phyloP scores from a whole-genome alignment of 2,329 filamentous ascomycete species.

The Pseudogymnoascus sp. region DNA sequence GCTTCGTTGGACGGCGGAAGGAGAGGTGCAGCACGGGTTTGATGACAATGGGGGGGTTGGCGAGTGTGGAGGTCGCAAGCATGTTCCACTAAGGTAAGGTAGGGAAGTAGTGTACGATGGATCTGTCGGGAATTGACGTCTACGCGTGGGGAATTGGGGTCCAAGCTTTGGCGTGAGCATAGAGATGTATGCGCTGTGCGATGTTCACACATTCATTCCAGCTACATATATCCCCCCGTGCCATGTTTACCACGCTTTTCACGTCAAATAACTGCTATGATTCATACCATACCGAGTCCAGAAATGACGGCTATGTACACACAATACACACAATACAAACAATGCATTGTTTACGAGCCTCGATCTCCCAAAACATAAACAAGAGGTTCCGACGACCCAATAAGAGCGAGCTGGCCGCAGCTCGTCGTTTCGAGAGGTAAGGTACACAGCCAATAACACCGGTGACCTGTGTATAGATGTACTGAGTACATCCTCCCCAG shows the following conservation, averaged over 20 bases:
- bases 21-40: constrained; percentile 4
- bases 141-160: constrained; percentile 6
- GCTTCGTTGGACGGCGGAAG: constrained; percentile 1
- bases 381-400: neutral
- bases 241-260: neutral
- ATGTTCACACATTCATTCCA: neutral
- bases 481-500: neutral
- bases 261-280: neutral
- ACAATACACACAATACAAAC: neutral
- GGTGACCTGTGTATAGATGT: neutral
- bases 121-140: constrained; percentile 7
- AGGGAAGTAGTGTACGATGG: constrained; percentile 6
- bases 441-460: constrained; percentile 2
- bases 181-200: neutral
- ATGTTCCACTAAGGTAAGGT: constrained; percentile 7
- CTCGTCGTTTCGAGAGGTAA: constrained; percentile 5
- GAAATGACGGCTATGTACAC: neutral
- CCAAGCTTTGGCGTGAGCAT: neutral
- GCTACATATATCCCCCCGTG: neutral
- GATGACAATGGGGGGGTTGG: constrained; percentile 6
- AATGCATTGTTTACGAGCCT: constrained; percentile 3
- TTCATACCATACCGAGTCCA: neutral
- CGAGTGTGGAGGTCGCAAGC: constrained; percentile 6
- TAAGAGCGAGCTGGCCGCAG: neutral
- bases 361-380: constrained; percentile 1